Conservation (phyloP, 1,284 basidiomycete species). For the Rhizoctonia solani region DNA sequence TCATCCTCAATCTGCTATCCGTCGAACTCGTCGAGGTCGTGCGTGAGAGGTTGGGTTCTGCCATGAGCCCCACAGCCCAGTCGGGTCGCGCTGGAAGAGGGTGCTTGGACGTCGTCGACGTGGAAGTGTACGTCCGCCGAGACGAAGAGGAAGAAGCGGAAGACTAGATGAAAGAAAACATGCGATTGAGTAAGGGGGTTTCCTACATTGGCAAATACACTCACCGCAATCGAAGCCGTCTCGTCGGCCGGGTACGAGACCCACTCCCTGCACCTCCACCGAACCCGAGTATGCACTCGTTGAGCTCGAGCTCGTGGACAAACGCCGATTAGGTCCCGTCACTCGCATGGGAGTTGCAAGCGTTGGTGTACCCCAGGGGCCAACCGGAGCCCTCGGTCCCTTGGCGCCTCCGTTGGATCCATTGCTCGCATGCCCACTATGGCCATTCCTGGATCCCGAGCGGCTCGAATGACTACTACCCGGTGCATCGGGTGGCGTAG, state of each 20-base stretch:
- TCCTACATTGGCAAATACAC: neutral
- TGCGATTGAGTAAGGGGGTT: constrained; percentile 27
- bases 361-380: constrained; percentile 17
- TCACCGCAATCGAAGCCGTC: constrained; percentile 34
- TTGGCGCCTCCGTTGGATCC: constrained; percentile 20
- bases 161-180: constrained; percentile 46
- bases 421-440: neutral
- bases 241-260: constrained; percentile 32
- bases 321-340: constrained; percentile 6
- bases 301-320: constrained; percentile 26
- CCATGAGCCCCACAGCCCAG: constrained; percentile 79
- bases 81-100: constrained; percentile 77
- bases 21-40: constrained; percentile 24
- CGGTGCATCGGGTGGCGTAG: constrained; percentile 19
- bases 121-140: constrained; percentile 69
- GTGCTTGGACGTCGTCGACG: constrained; percentile 66
- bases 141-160: constrained; percentile 78
- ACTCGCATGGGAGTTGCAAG: constrained; percentile 30
- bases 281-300: constrained; percentile 29
- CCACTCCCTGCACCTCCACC: constrained; percentile 16
- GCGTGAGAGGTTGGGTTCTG: constrained; percentile 53
- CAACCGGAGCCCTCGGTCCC: constrained; percentile 18
- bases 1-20: constrained; percentile 6
- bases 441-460: constrained; percentile 11
- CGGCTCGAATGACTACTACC: constrained; percentile 10